Evolutionary conservation across 176 grass and related monocot species (phyloP), one percentile per base, ranked within the genome.

Genomic region (Thalia dealbata): DNA sequence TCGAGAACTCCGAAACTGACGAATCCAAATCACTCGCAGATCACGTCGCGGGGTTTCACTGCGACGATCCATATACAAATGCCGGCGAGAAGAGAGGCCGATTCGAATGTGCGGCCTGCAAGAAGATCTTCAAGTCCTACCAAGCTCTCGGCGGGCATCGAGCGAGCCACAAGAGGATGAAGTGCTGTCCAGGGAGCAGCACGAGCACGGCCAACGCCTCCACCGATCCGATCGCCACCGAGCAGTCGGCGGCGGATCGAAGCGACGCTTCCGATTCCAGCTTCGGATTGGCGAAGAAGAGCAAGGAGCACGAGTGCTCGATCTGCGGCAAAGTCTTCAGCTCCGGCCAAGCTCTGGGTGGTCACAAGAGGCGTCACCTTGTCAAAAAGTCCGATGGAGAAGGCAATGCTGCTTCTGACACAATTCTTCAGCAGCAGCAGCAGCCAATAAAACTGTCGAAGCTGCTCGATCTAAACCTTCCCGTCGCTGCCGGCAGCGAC

Each of bases 141-240:
- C 89, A 87, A 72, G 81, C 89, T 44, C 85, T 91, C 54, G 89
- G 89, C 27, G 89, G 89, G 71, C 89, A 91, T 58, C 89, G 89
- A 14, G 85, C 86, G 64, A 88, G 86, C 75, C 81, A 92, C 81
- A 88, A 88, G 86, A 79, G 82, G 72, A 82, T 80, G 73, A 87
- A 82, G 24, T 76, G 73, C 13, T 82, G 70, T 26, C 23, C 25
- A 6, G 21, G 70, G 26, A 52, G 70, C 14, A 72, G 50, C 14
- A 70, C 2, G 67, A 32, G 24, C n/a, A 52, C n/a, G n/a, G n/a
- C 70, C 16, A 45, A 32, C 0, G 24, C 10, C 7, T 18, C 26
- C 3, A 18, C 13, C 26, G 27, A 66, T 32, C 25, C 6, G 10
- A 66, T 25, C 5, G 63, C 14, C 3, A 66, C 29, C 5, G 29